Percentiles rank a stretch among this genome's conserved stretches.
Evolutionary conservation across 1,284 basidiomycete species (phyloP).

Genomic region (Ceratorhiza oryzae-sativae): DNA sequence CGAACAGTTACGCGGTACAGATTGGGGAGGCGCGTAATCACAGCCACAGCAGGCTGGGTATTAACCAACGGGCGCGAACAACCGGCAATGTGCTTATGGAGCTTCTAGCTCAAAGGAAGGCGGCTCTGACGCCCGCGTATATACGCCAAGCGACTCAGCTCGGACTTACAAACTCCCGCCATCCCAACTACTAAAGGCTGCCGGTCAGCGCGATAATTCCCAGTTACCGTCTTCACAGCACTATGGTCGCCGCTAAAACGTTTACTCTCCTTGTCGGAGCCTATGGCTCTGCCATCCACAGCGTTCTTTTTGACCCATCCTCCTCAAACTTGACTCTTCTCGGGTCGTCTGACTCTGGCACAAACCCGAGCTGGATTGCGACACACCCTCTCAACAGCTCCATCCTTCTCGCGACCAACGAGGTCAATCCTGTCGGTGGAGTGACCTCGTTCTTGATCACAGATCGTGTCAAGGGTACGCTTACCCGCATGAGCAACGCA

Average conservation of each 20-base stretch:
- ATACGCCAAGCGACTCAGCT: neutral
- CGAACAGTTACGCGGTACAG: no score
- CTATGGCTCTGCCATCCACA: constrained; percentile 65
- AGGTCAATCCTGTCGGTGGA: constrained; percentile 53
- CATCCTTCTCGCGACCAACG: constrained; percentile 61
- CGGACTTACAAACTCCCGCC: neutral
- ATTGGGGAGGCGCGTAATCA: no score
- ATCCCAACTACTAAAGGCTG: neutral
- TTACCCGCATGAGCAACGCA: neutral
- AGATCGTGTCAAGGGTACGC: constrained; percentile 13
- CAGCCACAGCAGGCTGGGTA: no score
- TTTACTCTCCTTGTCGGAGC: constrained; percentile 66
- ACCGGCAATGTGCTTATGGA: neutral
- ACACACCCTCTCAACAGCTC: constrained; percentile 62
- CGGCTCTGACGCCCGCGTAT: neutral
- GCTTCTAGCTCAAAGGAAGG: constrained; percentile 13
- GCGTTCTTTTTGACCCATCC: constrained; percentile 53
- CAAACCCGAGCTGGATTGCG: constrained; percentile 74
- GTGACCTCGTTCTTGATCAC: constrained; percentile 45
- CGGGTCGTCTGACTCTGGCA: constrained; percentile 61
- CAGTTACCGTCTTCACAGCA: neutral
- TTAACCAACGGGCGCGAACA: no score
- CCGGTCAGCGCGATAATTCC: neutral
- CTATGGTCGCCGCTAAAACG: constrained; percentile 23
- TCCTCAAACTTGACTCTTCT: constrained; percentile 55